A percentile compares a stretch with the other conserved stretches of the same genome.
Evolutionary conservation across 176 grass and related monocot species (phyloP).

Genomic region (Oryza punctata): DNA sequence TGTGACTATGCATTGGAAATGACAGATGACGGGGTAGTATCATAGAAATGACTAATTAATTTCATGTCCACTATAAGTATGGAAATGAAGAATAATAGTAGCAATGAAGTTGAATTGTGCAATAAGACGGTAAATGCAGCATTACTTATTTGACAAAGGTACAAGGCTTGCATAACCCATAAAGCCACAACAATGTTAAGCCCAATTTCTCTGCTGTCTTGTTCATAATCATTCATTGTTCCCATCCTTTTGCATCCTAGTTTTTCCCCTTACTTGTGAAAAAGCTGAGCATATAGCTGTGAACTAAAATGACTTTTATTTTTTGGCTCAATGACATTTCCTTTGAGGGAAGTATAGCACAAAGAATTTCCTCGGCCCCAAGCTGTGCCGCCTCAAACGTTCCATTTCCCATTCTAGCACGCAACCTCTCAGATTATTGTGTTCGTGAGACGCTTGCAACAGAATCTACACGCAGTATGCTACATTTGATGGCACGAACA

Average conservation of each 20-base stretch:
- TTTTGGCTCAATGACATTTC: not conserved
- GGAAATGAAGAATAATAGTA: not conserved
- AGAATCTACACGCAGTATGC: no score
- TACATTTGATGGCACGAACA: not conserved
- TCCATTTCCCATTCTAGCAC: not conserved
- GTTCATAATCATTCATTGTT: not conserved
- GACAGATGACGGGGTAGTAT: no score
- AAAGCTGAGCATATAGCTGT: not conserved
- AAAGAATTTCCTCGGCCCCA: not conserved
- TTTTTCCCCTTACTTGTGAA: not conserved
- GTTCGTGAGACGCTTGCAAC: no score
- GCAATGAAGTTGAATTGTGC: not conserved
- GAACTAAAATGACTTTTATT: not conserved
- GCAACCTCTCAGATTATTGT: not conserved
- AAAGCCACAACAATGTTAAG: not conserved
- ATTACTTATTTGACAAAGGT: not conserved
- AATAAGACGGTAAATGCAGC: not conserved
- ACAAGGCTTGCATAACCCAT: not conserved
- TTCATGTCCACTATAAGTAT: constrained; percentile 11
- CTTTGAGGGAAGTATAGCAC: not conserved
- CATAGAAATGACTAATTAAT: not conserved
- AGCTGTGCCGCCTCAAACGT: not conserved
- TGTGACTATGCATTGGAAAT: not conserved
- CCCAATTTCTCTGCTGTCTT: not conserved
- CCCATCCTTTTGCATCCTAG: not conserved